These are phyloP conservation scores for Scheffersomyces titani DNA, from an alignment of 1,139 yeast species.

Conservation along the genomic window DNA sequence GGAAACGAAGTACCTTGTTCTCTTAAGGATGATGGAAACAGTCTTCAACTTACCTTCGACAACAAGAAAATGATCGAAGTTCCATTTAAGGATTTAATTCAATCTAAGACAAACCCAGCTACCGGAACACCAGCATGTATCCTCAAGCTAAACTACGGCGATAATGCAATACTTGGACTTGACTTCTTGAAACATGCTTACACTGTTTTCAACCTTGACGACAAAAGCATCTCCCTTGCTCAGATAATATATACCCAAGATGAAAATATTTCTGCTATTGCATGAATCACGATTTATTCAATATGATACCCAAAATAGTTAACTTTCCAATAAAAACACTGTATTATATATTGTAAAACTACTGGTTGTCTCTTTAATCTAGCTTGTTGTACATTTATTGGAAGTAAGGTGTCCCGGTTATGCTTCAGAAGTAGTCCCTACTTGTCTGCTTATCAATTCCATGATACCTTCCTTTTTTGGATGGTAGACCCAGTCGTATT, in stretches of 20 bases:
- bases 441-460: neutral
- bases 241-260: constrained; percentile 11
- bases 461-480: too few species aligned
- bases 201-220: constrained; percentile 19
- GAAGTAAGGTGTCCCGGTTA: too few species aligned
- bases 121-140: neutral
- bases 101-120: constrained; percentile 3
- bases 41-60: constrained; percentile 28
- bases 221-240: constrained; percentile 15
- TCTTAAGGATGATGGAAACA: constrained; percentile 24
- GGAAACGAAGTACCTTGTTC: constrained; percentile 32
- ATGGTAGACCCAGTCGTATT: too few species aligned
- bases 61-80: constrained; percentile 22
- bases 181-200: constrained; percentile 21
- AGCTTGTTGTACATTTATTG: too few species aligned
- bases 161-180: constrained; percentile 16
- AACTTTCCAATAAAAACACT: neutral
- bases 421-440: too few species aligned
- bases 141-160: neutral
- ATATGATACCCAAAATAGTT: neutral
- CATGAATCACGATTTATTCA: neutral
- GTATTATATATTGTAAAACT: neutral
- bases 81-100: constrained; percentile 25
- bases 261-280: constrained; percentile 2
- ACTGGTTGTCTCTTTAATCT: too few species aligned